Evolutionary conservation across 192 early-diverging fungal species (phyloP), one percentile per base, ranked within the genome.

Genomic region (Linnemannia elongata): DNA sequence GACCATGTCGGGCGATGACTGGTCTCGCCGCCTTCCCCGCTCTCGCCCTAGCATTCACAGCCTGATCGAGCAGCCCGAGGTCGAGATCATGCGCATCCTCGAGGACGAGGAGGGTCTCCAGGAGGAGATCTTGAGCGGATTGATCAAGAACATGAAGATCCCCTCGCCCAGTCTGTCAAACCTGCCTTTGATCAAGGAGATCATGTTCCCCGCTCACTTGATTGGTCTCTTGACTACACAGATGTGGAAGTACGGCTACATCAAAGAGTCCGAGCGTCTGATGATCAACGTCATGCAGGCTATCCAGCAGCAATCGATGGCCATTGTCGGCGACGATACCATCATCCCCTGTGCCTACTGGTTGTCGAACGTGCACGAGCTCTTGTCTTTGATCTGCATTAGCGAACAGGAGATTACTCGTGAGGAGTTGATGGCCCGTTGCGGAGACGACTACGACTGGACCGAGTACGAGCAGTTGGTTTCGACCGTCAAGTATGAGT

Each of bases 321-420:
- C 91, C 70, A 80, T 82, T 82, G 81, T 76, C 24, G 95, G 96
- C 77, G 96, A 97, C 75, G 96, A 96, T 74, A 95, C 96, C 22
- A 90, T 93, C 79, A 85, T 87, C 90, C 96, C 94, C 30, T 94
- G 94, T 63, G 97, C 96, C 20, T 99, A 98, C 93, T 99, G 99
- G 99, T 90, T 99, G 39, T 97, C 97, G 39, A 99, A 99, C 88
- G 95, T 96, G 33, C 98, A 96, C 86, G 99, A 99, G 91, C 91
- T 99, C 22, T 89, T 98, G 85, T 97, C 97, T 44, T 93, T 98
- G 78, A 95, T 98, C 78, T 88, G 87, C 60, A 88, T 83, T 44
- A 83, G 78, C 38, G 82, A 83, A n/a, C 82, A 83, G 36, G 87
- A 88, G 22, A 83, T 88, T 45, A 87, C 85, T 3, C 79, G 85